Base-by-base conservation (phyloP, 805 yeast genomes). In the Starmerella khaoyaiensis region DNA sequence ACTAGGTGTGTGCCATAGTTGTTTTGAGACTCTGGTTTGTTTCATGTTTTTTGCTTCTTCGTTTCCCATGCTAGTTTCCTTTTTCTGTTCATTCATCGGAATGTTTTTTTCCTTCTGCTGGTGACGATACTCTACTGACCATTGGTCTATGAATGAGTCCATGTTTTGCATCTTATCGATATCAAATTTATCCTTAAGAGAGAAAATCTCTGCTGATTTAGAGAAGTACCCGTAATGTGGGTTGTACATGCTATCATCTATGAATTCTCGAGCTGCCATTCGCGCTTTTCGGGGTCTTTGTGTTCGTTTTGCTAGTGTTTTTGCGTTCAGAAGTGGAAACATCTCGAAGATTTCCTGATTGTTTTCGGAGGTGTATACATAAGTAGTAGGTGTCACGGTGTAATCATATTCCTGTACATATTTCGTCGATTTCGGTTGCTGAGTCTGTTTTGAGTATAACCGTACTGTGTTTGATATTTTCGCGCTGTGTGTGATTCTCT, bases 1-100 rank as follows among this genome's bases (percentile, higher is more conserved):
- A 0, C 90, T 78, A 1, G 94, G 94, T 0, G 93, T 82, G 53
- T 82, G 93, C 93, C 93, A 82, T 32, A 80, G 57, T 56, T 82
- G 93, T 12, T 47, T 23, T 14, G 47, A 40, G 2, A 44, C 44
- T 15, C 34, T 24, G 9, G 44, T 35, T 12, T 32, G 14, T 11
- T 36, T 12, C 25, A 40, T 16, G 28, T 40, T 23, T 30, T 40
- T 36, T 14, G 22, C 16, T 27, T 40, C 44, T 29, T 21, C 23
- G 2, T 26, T 36, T 2, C 40, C 36, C 3, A 40, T 20, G 9
- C 15, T 21, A 12, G 18, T 21, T n/a, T 23, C 26, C 12, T n/a
- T 23, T 11, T 31, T 23, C 17, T n/a, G 20, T 1, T 4, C 1
- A 21, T n/a, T 21, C 4, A 16, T 3, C 25, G 17, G 21, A 29